Conservation (phyloP, 1,139 yeast species). For the Waltiozyma sp. region DNA sequence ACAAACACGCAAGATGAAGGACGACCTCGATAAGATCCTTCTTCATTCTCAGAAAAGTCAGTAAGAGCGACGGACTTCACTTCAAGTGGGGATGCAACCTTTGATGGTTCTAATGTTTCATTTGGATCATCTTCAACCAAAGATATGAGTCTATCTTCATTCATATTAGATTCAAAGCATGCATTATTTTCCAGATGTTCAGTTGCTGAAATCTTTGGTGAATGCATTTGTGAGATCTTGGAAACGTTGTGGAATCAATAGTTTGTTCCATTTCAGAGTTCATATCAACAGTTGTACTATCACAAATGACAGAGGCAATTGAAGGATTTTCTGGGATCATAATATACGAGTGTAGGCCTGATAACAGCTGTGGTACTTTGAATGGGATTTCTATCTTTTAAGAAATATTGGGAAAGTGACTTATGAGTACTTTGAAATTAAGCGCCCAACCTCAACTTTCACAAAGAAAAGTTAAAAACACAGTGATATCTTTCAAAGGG, state of each 20-base stretch:
- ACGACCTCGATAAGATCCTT: constrained; percentile 26
- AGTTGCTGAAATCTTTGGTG: constrained; percentile 15
- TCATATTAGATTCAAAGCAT: constrained; percentile 14
- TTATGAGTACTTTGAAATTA: neutral
- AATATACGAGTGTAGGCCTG: neutral
- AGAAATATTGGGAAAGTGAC: neutral
- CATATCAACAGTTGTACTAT: neutral
- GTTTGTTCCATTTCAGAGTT: neutral
- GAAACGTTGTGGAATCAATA: constrained; percentile 4
- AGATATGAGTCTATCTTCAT: constrained; percentile 8
- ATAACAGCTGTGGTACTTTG: neutral
- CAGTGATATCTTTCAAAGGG: neutral
- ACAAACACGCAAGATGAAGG: constrained; percentile 88
- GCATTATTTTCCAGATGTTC: constrained; percentile 19
- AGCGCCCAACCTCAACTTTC: neutral
- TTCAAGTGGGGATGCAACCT: constrained; percentile 1
- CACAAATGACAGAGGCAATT: neutral
- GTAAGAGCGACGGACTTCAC: neutral
- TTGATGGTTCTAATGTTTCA: constrained; percentile 8
- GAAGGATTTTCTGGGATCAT: neutral
- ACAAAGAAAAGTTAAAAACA: neutral
- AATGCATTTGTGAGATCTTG: constrained; percentile 7
- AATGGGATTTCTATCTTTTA: constrained; percentile 11
- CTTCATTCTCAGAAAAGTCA: constrained; percentile 2
- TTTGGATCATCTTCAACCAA: constrained; percentile 8